These are phyloP conservation scores for Carpinus viminea DNA, from an alignment of 306 rosid genomes.

Conservation along the genomic window DNA sequence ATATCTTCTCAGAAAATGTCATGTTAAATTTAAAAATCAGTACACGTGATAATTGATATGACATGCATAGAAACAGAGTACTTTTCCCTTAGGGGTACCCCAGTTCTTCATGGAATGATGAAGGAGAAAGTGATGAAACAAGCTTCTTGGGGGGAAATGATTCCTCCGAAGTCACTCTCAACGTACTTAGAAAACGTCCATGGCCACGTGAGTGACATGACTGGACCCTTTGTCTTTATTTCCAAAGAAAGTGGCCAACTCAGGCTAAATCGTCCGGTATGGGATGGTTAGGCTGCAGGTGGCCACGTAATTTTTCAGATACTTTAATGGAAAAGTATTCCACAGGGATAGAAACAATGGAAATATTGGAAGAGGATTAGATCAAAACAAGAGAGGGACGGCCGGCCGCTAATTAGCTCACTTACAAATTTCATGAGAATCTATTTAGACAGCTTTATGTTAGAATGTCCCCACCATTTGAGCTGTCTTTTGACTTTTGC, in stretches of 20 bases:
- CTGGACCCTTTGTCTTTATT: slow-evolving; percentile 17
- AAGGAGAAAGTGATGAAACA: not conserved
- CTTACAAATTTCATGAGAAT: slow-evolving; percentile 17
- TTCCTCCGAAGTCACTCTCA: not conserved
- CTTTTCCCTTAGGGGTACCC: not conserved
- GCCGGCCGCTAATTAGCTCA: not conserved
- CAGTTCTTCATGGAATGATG: not conserved
- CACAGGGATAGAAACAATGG: not conserved
- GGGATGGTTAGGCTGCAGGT: not conserved
- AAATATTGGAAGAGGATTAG: not conserved
- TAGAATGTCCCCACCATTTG: not conserved
- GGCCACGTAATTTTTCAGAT: not conserved
- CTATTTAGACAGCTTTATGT: not conserved
- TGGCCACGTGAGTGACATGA: slow-evolving; percentile 38
- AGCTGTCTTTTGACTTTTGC: not conserved
- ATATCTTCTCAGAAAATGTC: not conserved
- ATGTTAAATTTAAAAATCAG: too few species aligned
- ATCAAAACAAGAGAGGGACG: not conserved
- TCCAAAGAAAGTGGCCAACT: not conserved
- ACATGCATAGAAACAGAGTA: not conserved
- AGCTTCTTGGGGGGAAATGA: not conserved
- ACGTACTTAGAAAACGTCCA: slow-evolving; percentile 5
- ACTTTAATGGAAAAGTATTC: not conserved
- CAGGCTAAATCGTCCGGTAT: not conserved
- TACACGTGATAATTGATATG: not conserved